Evolutionary conservation across 495 filamentous ascomycete species (phyloP).

Genomic region (Trichoderma virens): DNA sequence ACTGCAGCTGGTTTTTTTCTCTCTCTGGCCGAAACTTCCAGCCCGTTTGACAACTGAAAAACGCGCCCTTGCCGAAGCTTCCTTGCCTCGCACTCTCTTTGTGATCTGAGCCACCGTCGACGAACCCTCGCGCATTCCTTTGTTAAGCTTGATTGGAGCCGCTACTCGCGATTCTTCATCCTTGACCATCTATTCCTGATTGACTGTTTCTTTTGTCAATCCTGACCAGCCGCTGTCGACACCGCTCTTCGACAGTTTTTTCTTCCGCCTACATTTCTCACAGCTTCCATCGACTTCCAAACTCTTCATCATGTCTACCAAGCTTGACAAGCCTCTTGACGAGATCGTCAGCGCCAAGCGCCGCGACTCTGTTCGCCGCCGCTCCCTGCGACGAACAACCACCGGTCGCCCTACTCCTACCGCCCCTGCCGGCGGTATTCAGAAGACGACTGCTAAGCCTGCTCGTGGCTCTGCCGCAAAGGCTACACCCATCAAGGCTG

Average conservation of each 20-base stretch:
- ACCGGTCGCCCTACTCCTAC: slow-evolving; percentile 40
- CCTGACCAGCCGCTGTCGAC: slow-evolving; percentile 6
- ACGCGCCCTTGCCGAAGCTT: slow-evolving; percentile 3
- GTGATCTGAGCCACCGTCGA: neutral
- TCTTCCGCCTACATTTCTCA: slow-evolving; percentile 13
- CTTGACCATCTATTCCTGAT: slow-evolving; percentile 1
- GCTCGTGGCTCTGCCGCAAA: slow-evolving; percentile 53
- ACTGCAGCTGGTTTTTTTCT: neutral
- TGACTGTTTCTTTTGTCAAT: slow-evolving; percentile 1
- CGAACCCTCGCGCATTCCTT: neutral
- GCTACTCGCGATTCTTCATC: neutral
- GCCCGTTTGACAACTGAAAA: neutral
- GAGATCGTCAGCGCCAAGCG: slow-evolving; percentile 80
- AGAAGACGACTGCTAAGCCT: slow-evolving; percentile 63
- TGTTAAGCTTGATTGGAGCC: neutral
- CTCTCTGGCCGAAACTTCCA: slow-evolving; percentile 4
- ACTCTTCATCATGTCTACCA: slow-evolving; percentile 68
- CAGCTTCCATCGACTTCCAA: slow-evolving; percentile 13
- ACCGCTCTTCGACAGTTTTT: slow-evolving; percentile 2
- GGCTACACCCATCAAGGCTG: slow-evolving; percentile 48
- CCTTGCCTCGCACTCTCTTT: neutral
- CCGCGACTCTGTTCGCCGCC: slow-evolving; percentile 41
- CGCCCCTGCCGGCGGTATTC: slow-evolving; percentile 73
- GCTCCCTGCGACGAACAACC: slow-evolving; percentile 41
- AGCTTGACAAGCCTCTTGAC: slow-evolving; percentile 91